phyloP scores from a whole-genome alignment of 106 monocot genomes.

The Dendrobium huoshanense region DNA sequence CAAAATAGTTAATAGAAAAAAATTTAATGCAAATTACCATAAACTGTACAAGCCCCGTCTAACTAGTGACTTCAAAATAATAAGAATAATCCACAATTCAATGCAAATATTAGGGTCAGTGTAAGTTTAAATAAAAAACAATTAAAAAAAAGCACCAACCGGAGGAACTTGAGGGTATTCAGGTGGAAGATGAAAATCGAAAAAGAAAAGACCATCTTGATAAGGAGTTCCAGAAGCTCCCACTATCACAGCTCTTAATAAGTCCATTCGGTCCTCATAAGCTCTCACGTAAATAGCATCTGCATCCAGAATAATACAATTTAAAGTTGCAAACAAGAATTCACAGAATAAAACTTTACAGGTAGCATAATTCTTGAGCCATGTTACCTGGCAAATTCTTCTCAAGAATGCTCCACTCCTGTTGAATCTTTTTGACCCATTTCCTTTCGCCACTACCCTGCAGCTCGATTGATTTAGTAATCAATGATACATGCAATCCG shows the following conservation, averaged over 20 bases:
- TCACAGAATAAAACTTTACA: neutral
- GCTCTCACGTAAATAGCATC: constrained; percentile 89
- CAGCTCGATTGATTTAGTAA: constrained; percentile 8
- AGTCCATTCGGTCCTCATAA: constrained; percentile 96
- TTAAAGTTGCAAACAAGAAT: neutral
- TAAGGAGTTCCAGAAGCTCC: constrained; percentile 96
- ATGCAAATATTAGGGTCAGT: neutral
- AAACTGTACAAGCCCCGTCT: neutral
- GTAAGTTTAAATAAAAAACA: neutral
- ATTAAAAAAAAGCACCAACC: constrained; percentile 24
- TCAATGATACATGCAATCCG: neutral
- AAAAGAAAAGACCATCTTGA: constrained; percentile 99
- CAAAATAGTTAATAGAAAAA: neutral
- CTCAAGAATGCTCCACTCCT: constrained; percentile 94
- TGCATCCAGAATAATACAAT: constrained; percentile 20
- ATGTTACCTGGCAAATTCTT: constrained; percentile 73
- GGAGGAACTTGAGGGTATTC: constrained; percentile 96
- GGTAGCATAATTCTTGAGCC: neutral
- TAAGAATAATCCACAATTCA: neutral
- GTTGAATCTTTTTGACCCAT: constrained; percentile 92
- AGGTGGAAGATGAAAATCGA: constrained; percentile 77
- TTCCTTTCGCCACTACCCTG: constrained; percentile 56
- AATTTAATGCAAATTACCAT: neutral
- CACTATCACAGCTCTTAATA: constrained; percentile 86
- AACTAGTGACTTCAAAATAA: too few species aligned